A percentile compares a stretch with the other conserved stretches of the same genome.
Evolutionary conservation across 2,329 filamentous ascomycete species (phyloP).

Genomic region (Samsoniella hepiali): DNA sequence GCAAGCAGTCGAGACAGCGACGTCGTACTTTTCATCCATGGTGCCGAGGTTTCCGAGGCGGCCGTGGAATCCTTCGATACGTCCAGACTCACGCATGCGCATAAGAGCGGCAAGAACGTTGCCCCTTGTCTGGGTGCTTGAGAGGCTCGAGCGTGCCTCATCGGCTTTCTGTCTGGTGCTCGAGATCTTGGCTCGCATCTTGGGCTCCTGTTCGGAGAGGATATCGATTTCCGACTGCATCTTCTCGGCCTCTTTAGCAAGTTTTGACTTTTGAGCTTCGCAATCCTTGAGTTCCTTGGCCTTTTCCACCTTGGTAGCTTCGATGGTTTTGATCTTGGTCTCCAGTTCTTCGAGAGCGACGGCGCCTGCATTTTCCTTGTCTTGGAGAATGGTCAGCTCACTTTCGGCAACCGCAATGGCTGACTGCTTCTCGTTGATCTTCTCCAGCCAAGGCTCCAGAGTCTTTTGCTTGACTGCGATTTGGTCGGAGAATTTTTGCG

Average conservation of each 20-base stretch:
- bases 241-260: conserved; percentile 72
- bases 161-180: conserved; percentile 91
- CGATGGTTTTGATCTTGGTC: conserved; percentile 70
- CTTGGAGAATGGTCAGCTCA: conserved; percentile 85
- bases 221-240: conserved; percentile 70
- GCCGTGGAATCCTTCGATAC: conserved; percentile 96
- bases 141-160: conserved; percentile 86
- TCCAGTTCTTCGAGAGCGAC: conserved; percentile 81
- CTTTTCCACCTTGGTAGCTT: conserved; percentile 70
- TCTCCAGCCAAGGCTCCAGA: conserved; percentile 93
- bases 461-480: conserved; percentile 91
- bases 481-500: conserved; percentile 87
- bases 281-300: conserved; percentile 71
- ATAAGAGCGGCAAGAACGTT: conserved; percentile 90
- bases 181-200: conserved; percentile 79
- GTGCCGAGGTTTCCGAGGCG: conserved; percentile 89
- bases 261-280: conserved; percentile 65
- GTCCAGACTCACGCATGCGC: conserved; percentile 91
- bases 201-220: conserved; percentile 73
- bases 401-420: conserved; percentile 92
- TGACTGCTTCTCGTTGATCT: conserved; percentile 94
- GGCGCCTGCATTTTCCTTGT: conserved; percentile 83
- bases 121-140: conserved; percentile 86
- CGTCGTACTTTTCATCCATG: conserved; percentile 90
- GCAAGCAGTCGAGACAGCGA: conserved; percentile 97